Evolutionary conservation across 345 rosid genomes (phyloP).

Genomic region (Hypericum perforatum): DNA sequence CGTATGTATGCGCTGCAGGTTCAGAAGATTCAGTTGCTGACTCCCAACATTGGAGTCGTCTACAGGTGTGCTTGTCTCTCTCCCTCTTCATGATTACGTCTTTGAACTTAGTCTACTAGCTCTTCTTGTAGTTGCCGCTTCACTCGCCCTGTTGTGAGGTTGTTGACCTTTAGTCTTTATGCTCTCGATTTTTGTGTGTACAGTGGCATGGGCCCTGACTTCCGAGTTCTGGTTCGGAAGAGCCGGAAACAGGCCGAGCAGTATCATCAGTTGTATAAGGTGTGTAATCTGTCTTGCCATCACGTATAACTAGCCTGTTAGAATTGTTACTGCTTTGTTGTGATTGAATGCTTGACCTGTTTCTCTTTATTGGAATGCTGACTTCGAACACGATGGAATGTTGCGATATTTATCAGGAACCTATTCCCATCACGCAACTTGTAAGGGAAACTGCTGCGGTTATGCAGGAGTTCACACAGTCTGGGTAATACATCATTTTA

Average conservation of each 20-base stretch:
- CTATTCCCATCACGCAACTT: conserved; percentile 95
- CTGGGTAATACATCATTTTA: conserved; percentile 44
- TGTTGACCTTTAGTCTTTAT: neutral
- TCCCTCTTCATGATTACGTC: neutral
- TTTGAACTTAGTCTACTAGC: neutral
- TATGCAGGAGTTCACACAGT: conserved; percentile 97
- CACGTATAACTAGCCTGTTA: too few species aligned
- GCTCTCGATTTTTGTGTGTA: conserved; percentile 4
- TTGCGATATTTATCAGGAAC: conserved; percentile 42
- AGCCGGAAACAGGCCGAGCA: conserved; percentile 95
- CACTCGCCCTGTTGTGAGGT: neutral
- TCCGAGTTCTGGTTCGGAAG: conserved; percentile 84
- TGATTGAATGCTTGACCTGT: neutral
- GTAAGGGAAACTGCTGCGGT: conserved; percentile 98
- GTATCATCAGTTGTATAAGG: conserved; percentile 71
- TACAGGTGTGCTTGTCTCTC: conserved; percentile 51
- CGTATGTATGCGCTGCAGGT: conserved; percentile 59
- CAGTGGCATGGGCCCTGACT: conserved; percentile 99
- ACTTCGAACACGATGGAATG: too few species aligned
- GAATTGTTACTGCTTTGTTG: neutral
- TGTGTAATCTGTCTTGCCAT: conserved; percentile 7
- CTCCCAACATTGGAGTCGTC: conserved; percentile 93
- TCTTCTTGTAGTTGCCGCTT: neutral
- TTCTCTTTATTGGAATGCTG: neutral
- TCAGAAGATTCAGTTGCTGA: conserved; percentile 77